A percentile compares a stretch with the other conserved stretches of the same genome.
phyloP scores from a whole-genome alignment of 139 green algal species.

The Chlamydomonas sphaeroides region DNA sequence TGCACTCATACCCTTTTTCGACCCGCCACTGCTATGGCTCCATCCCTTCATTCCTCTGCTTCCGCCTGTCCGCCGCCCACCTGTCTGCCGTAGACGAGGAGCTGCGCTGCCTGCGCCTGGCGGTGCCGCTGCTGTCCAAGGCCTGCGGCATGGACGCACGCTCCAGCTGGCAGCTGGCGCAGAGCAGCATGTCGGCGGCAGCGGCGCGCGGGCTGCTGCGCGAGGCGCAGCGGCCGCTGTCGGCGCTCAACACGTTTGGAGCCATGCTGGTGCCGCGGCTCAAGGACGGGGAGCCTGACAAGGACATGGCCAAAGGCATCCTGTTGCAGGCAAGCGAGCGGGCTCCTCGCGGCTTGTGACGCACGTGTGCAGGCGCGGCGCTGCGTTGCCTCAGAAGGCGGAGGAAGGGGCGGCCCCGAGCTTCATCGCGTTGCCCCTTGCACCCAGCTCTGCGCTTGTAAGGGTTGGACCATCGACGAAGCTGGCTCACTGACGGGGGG shows the following conservation, averaged over 20 bases:
- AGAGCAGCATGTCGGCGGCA: slow-evolving; percentile 37
- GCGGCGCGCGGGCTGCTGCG: slow-evolving; percentile 59
- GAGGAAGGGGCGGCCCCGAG: too few species aligned
- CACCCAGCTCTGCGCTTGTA: too few species aligned
- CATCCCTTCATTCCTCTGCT: too few species aligned
- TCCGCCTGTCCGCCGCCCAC: too few species aligned
- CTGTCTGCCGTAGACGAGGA: slow-evolving; percentile 39
- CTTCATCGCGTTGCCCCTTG: too few species aligned
- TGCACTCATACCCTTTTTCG: not conserved
- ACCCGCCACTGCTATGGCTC: too few species aligned
- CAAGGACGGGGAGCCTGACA: slow-evolving; percentile 56
- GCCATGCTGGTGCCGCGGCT: slow-evolving; percentile 63
- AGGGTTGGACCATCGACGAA: too few species aligned
- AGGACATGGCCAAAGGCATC: slow-evolving; percentile 73
- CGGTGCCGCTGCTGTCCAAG: slow-evolving; percentile 60
- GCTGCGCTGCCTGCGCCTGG: slow-evolving; percentile 57
- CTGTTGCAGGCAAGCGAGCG: slow-evolving; percentile 52
- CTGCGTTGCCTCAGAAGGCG: too few species aligned
- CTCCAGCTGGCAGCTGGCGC: slow-evolving; percentile 45
- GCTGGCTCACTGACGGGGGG: too few species aligned
- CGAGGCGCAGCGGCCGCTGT: slow-evolving; percentile 66
- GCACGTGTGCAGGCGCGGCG: too few species aligned
- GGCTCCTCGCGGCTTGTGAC: too few species aligned
- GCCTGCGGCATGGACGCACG: slow-evolving; percentile 72
- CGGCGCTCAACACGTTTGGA: slow-evolving; percentile 69